phyloP scores from a whole-genome alignment of 2,329 filamentous ascomycete species.

The Nakataea oryzae region DNA sequence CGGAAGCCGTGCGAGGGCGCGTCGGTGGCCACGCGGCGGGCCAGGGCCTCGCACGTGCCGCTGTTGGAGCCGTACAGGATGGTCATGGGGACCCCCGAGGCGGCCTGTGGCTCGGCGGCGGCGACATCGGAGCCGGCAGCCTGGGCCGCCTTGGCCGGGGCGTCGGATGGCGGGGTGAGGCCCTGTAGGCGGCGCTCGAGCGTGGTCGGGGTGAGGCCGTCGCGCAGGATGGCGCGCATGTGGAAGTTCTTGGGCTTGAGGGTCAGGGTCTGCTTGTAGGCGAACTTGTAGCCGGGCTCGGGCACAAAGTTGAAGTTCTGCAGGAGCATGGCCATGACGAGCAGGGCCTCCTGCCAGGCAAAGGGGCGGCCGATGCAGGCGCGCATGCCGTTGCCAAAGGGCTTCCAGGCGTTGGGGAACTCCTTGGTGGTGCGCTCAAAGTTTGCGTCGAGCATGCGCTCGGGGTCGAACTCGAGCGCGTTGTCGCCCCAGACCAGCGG shows the following conservation, averaged over 20 bases:
- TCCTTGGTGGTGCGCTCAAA: constrained; percentile 49
- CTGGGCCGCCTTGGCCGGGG: background rate
- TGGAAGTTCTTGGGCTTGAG: constrained; percentile 54
- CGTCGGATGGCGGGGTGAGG: background rate
- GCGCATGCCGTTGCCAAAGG: constrained; percentile 43
- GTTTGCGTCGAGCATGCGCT: constrained; percentile 46
- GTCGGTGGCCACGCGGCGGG: constrained; percentile 48
- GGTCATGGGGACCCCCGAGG: constrained; percentile 32
- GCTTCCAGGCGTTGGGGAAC: constrained; percentile 53
- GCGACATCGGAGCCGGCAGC: background rate
- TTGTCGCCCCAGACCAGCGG: constrained; percentile 45
- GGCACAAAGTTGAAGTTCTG: constrained; percentile 59
- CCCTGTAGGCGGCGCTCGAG: constrained; percentile 31
- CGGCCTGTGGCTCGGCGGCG: background rate
- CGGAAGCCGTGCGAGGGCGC: constrained; percentile 49
- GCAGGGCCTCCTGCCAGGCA: constrained; percentile 41
- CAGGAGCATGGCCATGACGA: constrained; percentile 43
- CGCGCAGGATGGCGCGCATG: constrained; percentile 50
- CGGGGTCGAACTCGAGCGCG: constrained; percentile 46
- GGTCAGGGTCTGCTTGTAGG: constrained; percentile 47
- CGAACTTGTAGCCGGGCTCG: constrained; percentile 53
- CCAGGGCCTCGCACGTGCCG: constrained; percentile 61
- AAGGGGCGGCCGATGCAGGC: constrained; percentile 43
- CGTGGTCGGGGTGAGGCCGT: constrained; percentile 39
- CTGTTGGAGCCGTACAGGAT: constrained; percentile 64